phyloP scores from a whole-genome alignment of 2,329 filamentous ascomycete genomes.

The Colletotrichum sp. region DNA sequence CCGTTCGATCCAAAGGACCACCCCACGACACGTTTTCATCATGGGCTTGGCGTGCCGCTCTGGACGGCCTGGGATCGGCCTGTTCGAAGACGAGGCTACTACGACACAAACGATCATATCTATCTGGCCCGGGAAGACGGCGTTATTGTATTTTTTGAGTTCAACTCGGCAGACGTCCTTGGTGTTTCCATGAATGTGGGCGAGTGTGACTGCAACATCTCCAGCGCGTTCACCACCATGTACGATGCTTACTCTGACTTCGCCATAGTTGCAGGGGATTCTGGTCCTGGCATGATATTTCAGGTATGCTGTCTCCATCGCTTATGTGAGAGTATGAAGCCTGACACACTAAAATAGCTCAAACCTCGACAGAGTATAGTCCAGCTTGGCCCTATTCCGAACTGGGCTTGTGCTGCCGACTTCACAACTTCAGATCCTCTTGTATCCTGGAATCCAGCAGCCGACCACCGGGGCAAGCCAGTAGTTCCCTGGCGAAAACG shows the following conservation, averaged over 20 bases:
- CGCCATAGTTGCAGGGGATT: conserved; percentile 80
- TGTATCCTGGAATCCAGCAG: conserved; percentile 32
- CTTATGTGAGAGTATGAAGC: neutral
- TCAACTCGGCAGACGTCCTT: conserved; percentile 62
- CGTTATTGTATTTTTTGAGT: conserved; percentile 73
- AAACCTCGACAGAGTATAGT: conserved; percentile 26
- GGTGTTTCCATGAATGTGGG: conserved; percentile 64
- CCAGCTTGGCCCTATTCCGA: conserved; percentile 57
- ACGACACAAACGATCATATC: conserved; percentile 73
- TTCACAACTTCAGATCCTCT: conserved; percentile 51
- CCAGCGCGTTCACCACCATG: conserved; percentile 81
- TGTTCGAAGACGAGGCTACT: conserved; percentile 67
- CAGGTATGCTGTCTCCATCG: conserved; percentile 52
- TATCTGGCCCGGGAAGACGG: conserved; percentile 92
- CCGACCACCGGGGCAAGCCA: conserved; percentile 26
- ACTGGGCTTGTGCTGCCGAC: conserved; percentile 67
- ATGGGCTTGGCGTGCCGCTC: conserved; percentile 56
- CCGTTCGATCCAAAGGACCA: conserved; percentile 38
- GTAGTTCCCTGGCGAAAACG: conserved; percentile 10
- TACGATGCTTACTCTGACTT: conserved; percentile 73
- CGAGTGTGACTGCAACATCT: conserved; percentile 74
- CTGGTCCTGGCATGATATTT: conserved; percentile 78
- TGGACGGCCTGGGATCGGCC: conserved; percentile 90
- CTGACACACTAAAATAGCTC: conserved; percentile 1
- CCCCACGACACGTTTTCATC: conserved; percentile 47